These are phyloP conservation scores for Gaertneriomyces sp. DNA, from an alignment of 192 early-diverging fungal species.

Conservation along the genomic window DNA sequence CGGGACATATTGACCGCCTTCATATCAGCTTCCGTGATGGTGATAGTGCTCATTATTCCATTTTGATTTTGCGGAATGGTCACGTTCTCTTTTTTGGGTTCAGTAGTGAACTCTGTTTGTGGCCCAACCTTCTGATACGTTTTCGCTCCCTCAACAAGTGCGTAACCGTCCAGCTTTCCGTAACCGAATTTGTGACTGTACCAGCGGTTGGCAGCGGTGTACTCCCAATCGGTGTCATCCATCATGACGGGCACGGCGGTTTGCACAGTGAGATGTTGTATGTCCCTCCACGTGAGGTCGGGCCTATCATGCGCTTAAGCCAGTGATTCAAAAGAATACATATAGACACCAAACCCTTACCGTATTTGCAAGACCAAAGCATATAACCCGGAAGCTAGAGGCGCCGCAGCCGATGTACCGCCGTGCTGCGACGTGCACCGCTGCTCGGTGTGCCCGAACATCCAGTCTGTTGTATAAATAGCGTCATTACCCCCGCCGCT, in stretches of 20 bases:
- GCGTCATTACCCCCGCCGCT: conserved; percentile 61
- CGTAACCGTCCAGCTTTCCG: conserved; percentile 82
- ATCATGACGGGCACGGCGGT: conserved; percentile 71
- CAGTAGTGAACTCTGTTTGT: conserved; percentile 57
- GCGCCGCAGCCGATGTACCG: conserved; percentile 95
- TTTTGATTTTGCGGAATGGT: conserved; percentile 48
- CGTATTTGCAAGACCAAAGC: conserved; percentile 70
- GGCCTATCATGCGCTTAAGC: conserved; percentile 57
- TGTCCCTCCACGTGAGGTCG: conserved; percentile 93
- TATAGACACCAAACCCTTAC: conserved; percentile 18
- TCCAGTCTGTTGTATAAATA: conserved; percentile 88
- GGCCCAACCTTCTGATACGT: conserved; percentile 58
- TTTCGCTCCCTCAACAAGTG: conserved; percentile 75
- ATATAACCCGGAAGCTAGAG: conserved; percentile 85
- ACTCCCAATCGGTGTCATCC: conserved; percentile 70
- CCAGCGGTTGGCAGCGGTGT: conserved; percentile 62
- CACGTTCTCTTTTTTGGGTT: conserved; percentile 39
- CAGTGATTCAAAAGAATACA: not conserved
- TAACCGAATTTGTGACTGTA: conserved; percentile 95
- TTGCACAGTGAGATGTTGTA: conserved; percentile 81
- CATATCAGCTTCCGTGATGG: conserved; percentile 49
- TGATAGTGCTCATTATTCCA: conserved; percentile 33
- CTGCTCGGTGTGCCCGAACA: conserved; percentile 23
- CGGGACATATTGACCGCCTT: conserved; percentile 29
- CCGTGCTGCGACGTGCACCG: conserved; percentile 75